Evolutionary conservation across 805 yeast species (phyloP).

Genomic region (Metschnikowia continentalis): DNA sequence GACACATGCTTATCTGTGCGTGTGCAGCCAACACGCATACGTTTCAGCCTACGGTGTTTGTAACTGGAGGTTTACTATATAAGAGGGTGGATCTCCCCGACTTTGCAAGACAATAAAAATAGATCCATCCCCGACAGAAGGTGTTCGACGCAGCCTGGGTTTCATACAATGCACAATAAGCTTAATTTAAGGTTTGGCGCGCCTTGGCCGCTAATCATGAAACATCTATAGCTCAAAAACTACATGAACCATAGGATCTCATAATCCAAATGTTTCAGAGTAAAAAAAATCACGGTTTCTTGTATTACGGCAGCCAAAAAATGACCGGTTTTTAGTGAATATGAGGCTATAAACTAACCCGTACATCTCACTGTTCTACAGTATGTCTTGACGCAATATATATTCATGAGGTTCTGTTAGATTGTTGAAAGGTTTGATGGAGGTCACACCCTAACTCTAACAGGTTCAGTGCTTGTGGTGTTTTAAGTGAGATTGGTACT

Average conservation of each 20-base stretch:
- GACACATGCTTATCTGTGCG: neutral
- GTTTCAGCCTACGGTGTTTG: neutral
- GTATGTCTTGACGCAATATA: neutral
- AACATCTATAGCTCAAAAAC: neutral
- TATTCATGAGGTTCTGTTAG: neutral
- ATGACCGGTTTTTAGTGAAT: no score
- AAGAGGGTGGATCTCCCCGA: neutral
- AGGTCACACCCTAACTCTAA: neutral
- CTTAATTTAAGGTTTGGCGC: neutral
- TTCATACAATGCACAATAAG: neutral
- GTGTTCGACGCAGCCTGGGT: neutral
- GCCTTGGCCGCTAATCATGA: neutral
- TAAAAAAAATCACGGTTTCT: neutral
- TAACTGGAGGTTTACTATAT: neutral
- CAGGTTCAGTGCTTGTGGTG: constrained; percentile 24
- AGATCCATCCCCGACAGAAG: neutral
- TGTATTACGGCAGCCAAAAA: no score
- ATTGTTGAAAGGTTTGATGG: neutral
- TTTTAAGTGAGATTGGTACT: constrained; percentile 84
- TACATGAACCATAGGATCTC: no score
- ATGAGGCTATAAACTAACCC: neutral
- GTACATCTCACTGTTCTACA: neutral
- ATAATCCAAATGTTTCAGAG: no score
- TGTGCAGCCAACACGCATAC: neutral
- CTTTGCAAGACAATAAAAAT: neutral